Conservation (phyloP, 2,329 filamentous ascomycete species). For the Bipolaris cookei region DNA sequence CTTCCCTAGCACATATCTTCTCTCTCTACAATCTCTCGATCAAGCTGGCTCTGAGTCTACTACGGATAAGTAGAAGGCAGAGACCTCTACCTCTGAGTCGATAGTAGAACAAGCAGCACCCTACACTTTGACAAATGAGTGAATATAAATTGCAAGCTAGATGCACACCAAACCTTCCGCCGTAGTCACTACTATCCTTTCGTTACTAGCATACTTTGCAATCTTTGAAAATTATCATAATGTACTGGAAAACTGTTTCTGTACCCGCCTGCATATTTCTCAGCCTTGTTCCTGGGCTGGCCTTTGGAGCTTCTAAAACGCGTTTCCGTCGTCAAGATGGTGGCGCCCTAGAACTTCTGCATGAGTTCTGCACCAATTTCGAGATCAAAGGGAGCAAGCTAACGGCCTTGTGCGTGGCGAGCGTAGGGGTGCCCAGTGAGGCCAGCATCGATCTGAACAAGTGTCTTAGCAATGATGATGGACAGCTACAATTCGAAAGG, state of each 20-base stretch:
- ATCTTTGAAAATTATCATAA: not conserved
- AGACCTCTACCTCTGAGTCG: too few species aligned
- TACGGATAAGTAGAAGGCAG: too few species aligned
- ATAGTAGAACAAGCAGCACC: too few species aligned
- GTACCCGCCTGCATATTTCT: not conserved
- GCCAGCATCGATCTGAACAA: not conserved
- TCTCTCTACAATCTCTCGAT: too few species aligned
- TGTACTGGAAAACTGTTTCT: not conserved
- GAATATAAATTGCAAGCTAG: not conserved
- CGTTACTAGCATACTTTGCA: not conserved
- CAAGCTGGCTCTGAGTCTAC: too few species aligned
- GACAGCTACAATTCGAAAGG: not conserved
- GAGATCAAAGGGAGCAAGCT: not conserved
- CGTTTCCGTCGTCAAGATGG: not conserved
- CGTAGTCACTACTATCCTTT: too few species aligned
- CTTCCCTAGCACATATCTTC: too few species aligned
- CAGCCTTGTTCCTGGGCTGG: not conserved
- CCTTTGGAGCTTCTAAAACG: not conserved
- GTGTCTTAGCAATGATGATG: not conserved
- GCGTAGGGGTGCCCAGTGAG: not conserved
- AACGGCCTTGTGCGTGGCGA: not conserved
- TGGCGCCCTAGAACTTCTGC: not conserved
- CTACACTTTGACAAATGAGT: too few species aligned
- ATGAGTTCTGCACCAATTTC: not conserved
- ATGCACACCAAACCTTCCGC: not conserved